A percentile compares a stretch with the other conserved stretches of the same genome.
These are phyloP conservation scores for Camillea tinctor DNA, from an alignment of 2,329 filamentous ascomycete genomes.

Conservation along the genomic window DNA sequence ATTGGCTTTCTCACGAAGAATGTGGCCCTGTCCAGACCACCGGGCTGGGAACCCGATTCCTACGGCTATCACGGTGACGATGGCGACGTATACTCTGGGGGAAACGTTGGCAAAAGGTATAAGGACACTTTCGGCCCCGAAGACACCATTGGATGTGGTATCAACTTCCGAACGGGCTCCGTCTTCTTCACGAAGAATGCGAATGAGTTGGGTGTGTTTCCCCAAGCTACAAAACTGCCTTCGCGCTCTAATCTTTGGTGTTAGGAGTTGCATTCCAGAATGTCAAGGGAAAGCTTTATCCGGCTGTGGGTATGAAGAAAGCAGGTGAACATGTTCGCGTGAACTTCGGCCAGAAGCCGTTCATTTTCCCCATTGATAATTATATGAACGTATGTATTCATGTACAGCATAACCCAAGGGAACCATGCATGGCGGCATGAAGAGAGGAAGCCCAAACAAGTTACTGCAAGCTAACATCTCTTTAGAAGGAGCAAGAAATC, in stretches of 20 bases:
- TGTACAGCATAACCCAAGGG: not conserved
- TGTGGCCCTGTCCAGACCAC: conserved; percentile 53
- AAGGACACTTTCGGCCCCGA: conserved; percentile 53
- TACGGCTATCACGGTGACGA: conserved; percentile 72
- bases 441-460: not conserved
- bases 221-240: not conserved
- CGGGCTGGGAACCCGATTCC: conserved; percentile 67
- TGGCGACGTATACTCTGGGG: conserved; percentile 58
- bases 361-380: conserved; percentile 87
- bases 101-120: conserved; percentile 56
- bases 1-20: conserved; percentile 60
- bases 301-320: conserved; percentile 64
- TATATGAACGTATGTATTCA: conserved; percentile 68
- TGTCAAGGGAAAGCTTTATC: conserved; percentile 65
- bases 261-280: conserved; percentile 70
- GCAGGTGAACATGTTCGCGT: conserved; percentile 59
- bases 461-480: conserved; percentile 8
- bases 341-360: conserved; percentile 72
- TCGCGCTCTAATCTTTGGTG: conserved; percentile 1
- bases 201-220: conserved; percentile 47
- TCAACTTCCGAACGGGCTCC: conserved; percentile 63
- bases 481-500: conserved; percentile 57
- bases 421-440: conserved; percentile 1
- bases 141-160: conserved; percentile 63
- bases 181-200: conserved; percentile 72